Evolutionary conservation across 257 asterid genomes (phyloP).

Genomic region (Orobanche coerulescens): DNA sequence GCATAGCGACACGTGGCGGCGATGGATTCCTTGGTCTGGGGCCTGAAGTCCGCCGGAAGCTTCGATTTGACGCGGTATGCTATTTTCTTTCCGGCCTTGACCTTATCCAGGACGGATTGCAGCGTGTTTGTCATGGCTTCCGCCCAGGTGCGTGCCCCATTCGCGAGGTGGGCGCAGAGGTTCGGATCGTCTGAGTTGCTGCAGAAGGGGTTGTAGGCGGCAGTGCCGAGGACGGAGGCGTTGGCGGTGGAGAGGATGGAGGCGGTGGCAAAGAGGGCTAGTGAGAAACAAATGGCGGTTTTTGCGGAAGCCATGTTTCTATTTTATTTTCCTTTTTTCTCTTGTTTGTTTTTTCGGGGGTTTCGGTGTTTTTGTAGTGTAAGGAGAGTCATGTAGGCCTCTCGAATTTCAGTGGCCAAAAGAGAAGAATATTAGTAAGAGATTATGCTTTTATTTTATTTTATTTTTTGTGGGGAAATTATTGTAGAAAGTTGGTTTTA

Average conservation of each 20-base stretch:
- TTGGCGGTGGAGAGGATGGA: conserved; percentile 2
- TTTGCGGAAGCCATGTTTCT: conserved; percentile 14
- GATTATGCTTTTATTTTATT: too few species aligned
- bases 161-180: conserved; percentile 19
- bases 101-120: background rate
- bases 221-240: too few species aligned
- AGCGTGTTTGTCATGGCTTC: conserved; percentile 29
- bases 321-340: too few species aligned
- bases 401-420: too few species aligned
- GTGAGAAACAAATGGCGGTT: background rate
- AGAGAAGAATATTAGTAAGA: too few species aligned
- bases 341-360: too few species aligned
- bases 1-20: conserved; percentile 8
- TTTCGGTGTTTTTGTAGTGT: background rate
- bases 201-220: conserved; percentile 14
- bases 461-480: too few species aligned
- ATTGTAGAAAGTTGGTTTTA: too few species aligned
- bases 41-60: conserved; percentile 7
- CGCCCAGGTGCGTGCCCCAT: conserved; percentile 19
- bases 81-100: conserved; percentile 2
- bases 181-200: conserved; percentile 13
- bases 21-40: conserved; percentile 14
- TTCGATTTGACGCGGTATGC: conserved; percentile 15
- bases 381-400: too few species aligned
- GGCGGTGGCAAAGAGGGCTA: conserved; percentile 12